A percentile compares a stretch with the other conserved stretches of the same genome.
Conservation (phyloP, 78 protist species). For the Speleostelium caveatum region DNA sequence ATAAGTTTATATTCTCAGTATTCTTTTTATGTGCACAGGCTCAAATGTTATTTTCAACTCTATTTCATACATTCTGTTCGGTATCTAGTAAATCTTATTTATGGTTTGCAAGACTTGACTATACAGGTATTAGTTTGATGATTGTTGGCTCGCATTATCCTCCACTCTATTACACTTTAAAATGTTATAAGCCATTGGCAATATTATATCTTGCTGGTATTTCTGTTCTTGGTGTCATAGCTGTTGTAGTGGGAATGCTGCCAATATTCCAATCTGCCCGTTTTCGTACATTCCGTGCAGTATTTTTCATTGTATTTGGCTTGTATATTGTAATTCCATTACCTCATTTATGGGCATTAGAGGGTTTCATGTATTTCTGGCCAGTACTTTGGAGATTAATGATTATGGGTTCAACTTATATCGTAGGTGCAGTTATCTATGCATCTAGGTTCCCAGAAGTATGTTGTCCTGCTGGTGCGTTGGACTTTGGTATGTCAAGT, state of each 20-base stretch:
- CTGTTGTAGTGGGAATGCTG: conserved; percentile 37
- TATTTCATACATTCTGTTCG: conserved; percentile 44
- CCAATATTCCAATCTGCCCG: conserved; percentile 43
- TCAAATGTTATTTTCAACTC: conserved; percentile 58
- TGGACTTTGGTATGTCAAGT: conserved; percentile 7
- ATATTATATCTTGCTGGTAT: conserved; percentile 21
- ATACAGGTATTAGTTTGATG: conserved; percentile 57
- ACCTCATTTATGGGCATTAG: conserved; percentile 25
- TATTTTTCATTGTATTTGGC: conserved; percentile 40
- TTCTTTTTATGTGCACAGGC: conserved; percentile 55
- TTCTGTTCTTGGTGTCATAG: conserved; percentile 42
- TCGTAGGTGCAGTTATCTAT: conserved; percentile 41
- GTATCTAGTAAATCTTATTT: conserved; percentile 20
- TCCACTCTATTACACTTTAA: conserved; percentile 22
- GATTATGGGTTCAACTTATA: conserved; percentile 32
- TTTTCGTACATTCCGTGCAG: conserved; percentile 51
- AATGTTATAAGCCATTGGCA: conserved; percentile 13
- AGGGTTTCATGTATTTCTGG: conserved; percentile 16
- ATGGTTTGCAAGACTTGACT: conserved; percentile 48
- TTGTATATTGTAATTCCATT: conserved; percentile 41
- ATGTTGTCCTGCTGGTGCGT: conserved; percentile 42
- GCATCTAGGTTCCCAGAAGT: conserved; percentile 49
- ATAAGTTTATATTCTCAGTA: conserved; percentile 31
- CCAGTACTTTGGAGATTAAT: conserved; percentile 27
- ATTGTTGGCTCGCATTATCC: conserved; percentile 53